A percentile compares a stretch with the other conserved stretches of the same genome.
Evolutionary conservation across 2,329 filamentous ascomycete species (phyloP).

Genomic region (Aspergillus arachidicola): DNA sequence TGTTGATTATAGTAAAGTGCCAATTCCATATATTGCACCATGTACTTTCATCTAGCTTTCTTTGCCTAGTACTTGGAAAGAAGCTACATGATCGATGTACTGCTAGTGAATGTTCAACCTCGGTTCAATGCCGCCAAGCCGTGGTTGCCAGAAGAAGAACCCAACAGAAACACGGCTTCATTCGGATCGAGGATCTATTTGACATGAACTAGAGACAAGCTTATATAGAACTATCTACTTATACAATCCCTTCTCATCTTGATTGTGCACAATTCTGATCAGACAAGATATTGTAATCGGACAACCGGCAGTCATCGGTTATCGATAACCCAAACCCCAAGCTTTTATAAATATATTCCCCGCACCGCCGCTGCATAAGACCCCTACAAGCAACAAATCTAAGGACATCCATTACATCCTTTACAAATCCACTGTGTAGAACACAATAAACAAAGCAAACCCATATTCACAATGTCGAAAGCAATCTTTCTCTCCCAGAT

Average conservation of each 20-base stretch:
- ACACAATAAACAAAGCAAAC: not conserved
- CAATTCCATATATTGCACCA: too few species aligned
- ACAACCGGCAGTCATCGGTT: constrained; percentile 12
- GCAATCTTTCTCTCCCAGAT: constrained; percentile 51
- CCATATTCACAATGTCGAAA: constrained; percentile 42
- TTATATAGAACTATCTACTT: not conserved
- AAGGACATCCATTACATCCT: not conserved
- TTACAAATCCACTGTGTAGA: not conserved
- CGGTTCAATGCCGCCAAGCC: not conserved
- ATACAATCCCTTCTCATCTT: not conserved
- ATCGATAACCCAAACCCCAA: constrained; percentile 15
- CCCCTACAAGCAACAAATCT: not conserved
- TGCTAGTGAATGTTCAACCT: not conserved
- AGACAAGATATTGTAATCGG: constrained; percentile 1
- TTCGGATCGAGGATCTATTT: not conserved
- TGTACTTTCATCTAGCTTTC: too few species aligned
- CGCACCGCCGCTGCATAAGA: constrained; percentile 8
- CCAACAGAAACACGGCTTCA: not conserved
- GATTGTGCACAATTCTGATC: not conserved
- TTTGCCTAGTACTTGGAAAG: too few species aligned
- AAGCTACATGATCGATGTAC: too few species aligned
- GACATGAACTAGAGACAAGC: not conserved
- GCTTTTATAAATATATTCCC: constrained; percentile 8
- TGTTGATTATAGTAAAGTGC: not conserved
- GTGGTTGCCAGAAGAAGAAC: not conserved